Evolutionary conservation across 2,329 filamentous ascomycete species (phyloP).

Genomic region (Tympanopsis confertula): DNA sequence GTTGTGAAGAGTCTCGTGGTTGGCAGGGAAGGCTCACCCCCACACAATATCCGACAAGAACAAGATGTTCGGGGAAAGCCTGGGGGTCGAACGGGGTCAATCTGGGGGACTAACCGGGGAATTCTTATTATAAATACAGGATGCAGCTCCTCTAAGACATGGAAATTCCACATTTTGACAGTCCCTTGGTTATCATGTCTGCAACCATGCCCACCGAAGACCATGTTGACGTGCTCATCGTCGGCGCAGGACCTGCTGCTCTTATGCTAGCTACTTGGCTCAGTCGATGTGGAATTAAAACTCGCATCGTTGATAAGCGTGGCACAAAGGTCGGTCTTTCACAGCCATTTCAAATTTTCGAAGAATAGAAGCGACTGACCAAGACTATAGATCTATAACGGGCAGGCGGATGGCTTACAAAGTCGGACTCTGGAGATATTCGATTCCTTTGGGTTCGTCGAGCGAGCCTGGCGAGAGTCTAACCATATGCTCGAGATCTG

Average conservation of each 20-base stretch:
- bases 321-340: not conserved
- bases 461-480: constrained; percentile 52
- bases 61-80: too few species aligned
- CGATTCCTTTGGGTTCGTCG: constrained; percentile 57
- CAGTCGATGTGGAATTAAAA: constrained; percentile 23
- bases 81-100: too few species aligned
- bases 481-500: constrained; percentile 59
- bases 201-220: too few species aligned
- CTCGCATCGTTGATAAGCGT: constrained; percentile 31
- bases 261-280: constrained; percentile 31
- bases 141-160: too few species aligned
- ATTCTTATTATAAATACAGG: too few species aligned
- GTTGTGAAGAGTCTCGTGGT: too few species aligned
- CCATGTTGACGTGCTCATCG: constrained; percentile 19
- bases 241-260: constrained; percentile 27
- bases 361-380: not conserved
- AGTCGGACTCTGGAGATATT: constrained; percentile 63
- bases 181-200: too few species aligned
- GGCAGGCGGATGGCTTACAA: constrained; percentile 39
- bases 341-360: not conserved
- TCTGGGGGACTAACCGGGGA: too few species aligned
- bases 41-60: too few species aligned
- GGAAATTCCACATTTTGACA: too few species aligned
- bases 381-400: constrained; percentile 20
- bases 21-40: too few species aligned